Evolutionary conservation across 306 rosid genomes (phyloP), one percentile per base, ranked within the genome.

Genomic region (Malus asiatica): DNA sequence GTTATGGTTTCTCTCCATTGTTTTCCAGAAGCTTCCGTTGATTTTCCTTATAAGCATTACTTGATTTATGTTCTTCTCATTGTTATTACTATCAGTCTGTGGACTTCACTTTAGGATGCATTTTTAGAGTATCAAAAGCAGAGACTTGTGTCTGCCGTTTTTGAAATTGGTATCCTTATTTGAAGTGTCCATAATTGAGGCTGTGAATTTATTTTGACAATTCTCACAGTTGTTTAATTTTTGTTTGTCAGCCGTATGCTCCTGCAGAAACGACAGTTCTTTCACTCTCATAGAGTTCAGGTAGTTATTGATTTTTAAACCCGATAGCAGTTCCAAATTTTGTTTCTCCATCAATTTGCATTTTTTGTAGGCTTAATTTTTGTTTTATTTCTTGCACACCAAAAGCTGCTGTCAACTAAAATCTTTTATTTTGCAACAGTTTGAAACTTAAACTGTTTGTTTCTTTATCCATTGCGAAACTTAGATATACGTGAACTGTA

Each of bases 281-380:
- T 89, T 89, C 99, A 95, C 85, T 95, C 99, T 35, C 99, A 95
- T 76, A 88, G 99, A 81, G 99, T 95, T 83, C 99, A 95, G 99
- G 99, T 92, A 81, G 80, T 78, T 78, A 70, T 46, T 55, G 44
- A 71, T 76, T 74, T 77, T 77, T 58, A 68, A 51, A 78, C 64
- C 58, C 55, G 58, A 25, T 40, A 79, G 66, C 52, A 52, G 68
- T 70, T 33, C 70, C 62, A 76, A 27, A 61, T 58, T 62, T 83
- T n/a, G 5, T 74, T 79, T 27, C 23, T 81, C 79, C 58, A 19
- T 79, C 10, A 38, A 15, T 74, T 40, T 29, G 20, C 75, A 60
- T 87, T 19, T 30, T 77, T 68, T 73, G 23, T 79, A 51, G 48
- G 38, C 23, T 19, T 33, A 19, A 20, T 9, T 19, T 22, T 61